Conservation (phyloP, 768 basidiomycete genomes). For the Naematelia aurantialba region DNA sequence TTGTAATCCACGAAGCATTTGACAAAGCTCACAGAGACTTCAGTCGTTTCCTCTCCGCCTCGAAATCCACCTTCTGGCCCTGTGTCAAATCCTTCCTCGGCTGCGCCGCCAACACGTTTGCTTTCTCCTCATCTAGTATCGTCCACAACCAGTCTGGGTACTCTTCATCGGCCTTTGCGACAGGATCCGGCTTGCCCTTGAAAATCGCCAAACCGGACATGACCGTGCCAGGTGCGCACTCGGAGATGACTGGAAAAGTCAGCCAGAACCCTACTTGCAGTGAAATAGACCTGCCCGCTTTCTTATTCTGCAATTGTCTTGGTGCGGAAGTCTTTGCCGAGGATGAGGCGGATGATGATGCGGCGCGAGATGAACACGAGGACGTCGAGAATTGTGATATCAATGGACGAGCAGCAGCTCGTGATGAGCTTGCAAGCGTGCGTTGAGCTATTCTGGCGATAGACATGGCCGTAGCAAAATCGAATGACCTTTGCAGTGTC, state of each 20-base stretch:
- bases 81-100: not conserved
- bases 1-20: not conserved
- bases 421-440: not conserved
- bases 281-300: not conserved
- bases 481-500: too few species aligned
- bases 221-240: conserved; percentile 60
- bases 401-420: not conserved
- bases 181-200: conserved; percentile 72
- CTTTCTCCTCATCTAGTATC: conserved; percentile 54
- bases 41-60: not conserved
- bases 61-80: not conserved
- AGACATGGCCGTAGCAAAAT: conserved; percentile 2
- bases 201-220: conserved; percentile 77
- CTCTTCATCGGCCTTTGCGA: conserved; percentile 72
- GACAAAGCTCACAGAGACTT: not conserved
- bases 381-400: not conserved
- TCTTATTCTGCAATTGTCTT: not conserved
- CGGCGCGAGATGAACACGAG: conserved; percentile 52
- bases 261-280: not conserved
- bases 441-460: not conserved
- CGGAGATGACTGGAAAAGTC: conserved; percentile 29
- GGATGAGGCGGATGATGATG: conserved; percentile 5
- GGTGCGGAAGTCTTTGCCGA: not conserved
- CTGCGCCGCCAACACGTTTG: not conserved
- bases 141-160: conserved; percentile 91